Conservation (phyloP, 768 basidiomycete species). For the Lentinula aciculospora region DNA sequence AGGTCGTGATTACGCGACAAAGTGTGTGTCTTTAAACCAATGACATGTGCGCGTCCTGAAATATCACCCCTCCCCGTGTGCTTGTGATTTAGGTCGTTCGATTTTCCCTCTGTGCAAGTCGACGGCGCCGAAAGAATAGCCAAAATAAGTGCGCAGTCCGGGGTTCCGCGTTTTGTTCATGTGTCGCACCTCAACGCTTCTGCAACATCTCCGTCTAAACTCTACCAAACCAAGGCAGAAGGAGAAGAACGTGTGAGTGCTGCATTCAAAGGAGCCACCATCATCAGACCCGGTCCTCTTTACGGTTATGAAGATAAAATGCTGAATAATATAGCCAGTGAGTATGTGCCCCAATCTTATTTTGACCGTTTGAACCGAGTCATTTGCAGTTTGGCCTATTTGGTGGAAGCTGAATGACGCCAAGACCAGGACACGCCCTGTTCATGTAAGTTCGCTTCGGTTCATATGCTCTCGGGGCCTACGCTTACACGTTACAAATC, state of each 20-base stretch:
- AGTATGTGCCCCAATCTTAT: conserved; percentile 24
- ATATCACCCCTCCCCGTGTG: conserved; percentile 4
- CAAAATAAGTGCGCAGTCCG: conserved; percentile 65
- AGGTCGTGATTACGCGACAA: conserved; percentile 92
- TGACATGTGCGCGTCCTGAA: conserved; percentile 5
- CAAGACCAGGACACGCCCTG: conserved; percentile 83
- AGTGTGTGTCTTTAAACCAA: conserved; percentile 52
- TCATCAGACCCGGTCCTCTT: conserved; percentile 80
- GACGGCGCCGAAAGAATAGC: conserved; percentile 84
- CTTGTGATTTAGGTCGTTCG: conserved; percentile 68
- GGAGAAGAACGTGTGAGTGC: conserved; percentile 85
- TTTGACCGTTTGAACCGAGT: conserved; percentile 11
- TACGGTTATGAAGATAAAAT: conserved; percentile 96
- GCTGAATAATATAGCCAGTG: conserved; percentile 87
- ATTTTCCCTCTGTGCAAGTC: conserved; percentile 76
- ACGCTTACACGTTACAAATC: conserved; percentile 12
- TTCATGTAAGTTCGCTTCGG: conserved; percentile 54
- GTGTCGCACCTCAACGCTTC: conserved; percentile 94
- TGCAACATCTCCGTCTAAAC: conserved; percentile 66
- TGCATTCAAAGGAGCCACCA: conserved; percentile 81
- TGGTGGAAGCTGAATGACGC: conserved; percentile 93
- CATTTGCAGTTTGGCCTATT: conserved; percentile 71
- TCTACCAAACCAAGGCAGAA: conserved; percentile 85
- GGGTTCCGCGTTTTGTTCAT: conserved; percentile 85
- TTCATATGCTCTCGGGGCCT: conserved; percentile 12